Conservation (phyloP, 768 basidiomycete genomes). For the Termitomyces sp. region DNA sequence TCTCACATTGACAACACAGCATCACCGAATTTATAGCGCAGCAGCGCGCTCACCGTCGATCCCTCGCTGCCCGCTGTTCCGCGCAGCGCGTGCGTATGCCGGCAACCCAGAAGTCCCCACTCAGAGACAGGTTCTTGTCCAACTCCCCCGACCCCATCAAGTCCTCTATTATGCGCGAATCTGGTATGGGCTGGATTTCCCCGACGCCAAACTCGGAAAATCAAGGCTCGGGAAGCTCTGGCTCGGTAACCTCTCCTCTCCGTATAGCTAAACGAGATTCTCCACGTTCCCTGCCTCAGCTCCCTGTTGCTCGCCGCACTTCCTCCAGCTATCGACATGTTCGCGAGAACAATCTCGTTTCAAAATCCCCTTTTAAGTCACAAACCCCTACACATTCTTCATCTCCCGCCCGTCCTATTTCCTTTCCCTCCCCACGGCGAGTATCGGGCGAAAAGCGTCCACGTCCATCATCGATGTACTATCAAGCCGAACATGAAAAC, state of each 20-base stretch:
- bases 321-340: slow-evolving; percentile 80
- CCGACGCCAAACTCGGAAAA: slow-evolving; percentile 29
- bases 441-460: slow-evolving; percentile 78
- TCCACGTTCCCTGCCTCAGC: slow-evolving; percentile 32
- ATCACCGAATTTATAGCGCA: slow-evolving; percentile 10
- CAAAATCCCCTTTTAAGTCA: slow-evolving; percentile 81
- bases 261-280: slow-evolving; percentile 70
- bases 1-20: slow-evolving; percentile 7
- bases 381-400: slow-evolving; percentile 49
- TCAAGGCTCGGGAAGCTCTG: slow-evolving; percentile 24
- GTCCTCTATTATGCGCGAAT: slow-evolving; percentile 56
- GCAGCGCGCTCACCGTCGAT: slow-evolving; percentile 6
- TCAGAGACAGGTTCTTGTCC: slow-evolving; percentile 55
- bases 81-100: slow-evolving; percentile 21
- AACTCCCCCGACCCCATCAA: slow-evolving; percentile 62
- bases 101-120: slow-evolving; percentile 36
- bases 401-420: slow-evolving; percentile 25
- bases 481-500: slow-evolving; percentile 63
- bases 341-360: slow-evolving; percentile 71
- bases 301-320: slow-evolving; percentile 59
- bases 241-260: slow-evolving; percentile 55
- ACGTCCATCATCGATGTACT: slow-evolving; percentile 65
- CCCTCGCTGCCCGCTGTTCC: slow-evolving; percentile 2
- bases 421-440: slow-evolving; percentile 35
- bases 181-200: slow-evolving; percentile 59